These are phyloP conservation scores for Harrya chromipes DNA, from an alignment of 768 basidiomycete genomes.

Conservation along the genomic window DNA sequence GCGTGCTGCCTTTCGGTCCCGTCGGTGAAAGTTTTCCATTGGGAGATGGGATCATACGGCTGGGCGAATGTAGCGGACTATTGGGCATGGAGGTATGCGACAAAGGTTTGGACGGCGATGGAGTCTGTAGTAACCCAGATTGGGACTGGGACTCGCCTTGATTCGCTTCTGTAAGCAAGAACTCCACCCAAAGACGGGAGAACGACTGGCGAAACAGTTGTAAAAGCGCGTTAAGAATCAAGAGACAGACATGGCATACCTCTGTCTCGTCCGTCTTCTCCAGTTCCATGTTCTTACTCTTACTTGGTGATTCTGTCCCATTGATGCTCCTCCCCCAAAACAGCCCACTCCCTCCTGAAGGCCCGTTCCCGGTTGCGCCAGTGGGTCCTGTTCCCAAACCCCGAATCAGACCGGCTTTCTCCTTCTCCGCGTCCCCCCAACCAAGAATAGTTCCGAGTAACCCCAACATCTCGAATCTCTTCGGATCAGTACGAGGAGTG, in stretches of 20 bases:
- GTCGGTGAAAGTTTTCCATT: conserved; percentile 19
- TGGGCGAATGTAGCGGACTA: conserved; percentile 30
- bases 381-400: conserved; percentile 41
- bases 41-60: conserved; percentile 7
- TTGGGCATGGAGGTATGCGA: conserved; percentile 39
- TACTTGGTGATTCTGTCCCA: conserved; percentile 28
- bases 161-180: conserved; percentile 87
- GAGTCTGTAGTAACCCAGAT: conserved; percentile 5
- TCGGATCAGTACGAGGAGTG: conserved; percentile 88
- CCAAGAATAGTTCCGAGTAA: conserved; percentile 86
- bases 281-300: conserved; percentile 48
- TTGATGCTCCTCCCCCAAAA: conserved; percentile 23
- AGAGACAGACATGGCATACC: conserved; percentile 39
- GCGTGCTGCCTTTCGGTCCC: conserved; percentile 26
- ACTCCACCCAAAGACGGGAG: conserved; percentile 97
- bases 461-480: conserved; percentile 95
- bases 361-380: conserved; percentile 17
- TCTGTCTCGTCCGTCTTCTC: conserved; percentile 85
- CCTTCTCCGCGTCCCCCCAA: conserved; percentile 89
- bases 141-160: conserved; percentile 33
- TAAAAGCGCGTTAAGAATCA: background rate
- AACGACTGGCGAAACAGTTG: conserved; percentile 64
- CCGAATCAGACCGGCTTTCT: conserved; percentile 66
- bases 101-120: conserved; percentile 20
- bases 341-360: conserved; percentile 17